These are phyloP conservation scores for Microdochium trichocladiopsis DNA, from an alignment of 2,329 filamentous ascomycete genomes.

Conservation along the genomic window DNA sequence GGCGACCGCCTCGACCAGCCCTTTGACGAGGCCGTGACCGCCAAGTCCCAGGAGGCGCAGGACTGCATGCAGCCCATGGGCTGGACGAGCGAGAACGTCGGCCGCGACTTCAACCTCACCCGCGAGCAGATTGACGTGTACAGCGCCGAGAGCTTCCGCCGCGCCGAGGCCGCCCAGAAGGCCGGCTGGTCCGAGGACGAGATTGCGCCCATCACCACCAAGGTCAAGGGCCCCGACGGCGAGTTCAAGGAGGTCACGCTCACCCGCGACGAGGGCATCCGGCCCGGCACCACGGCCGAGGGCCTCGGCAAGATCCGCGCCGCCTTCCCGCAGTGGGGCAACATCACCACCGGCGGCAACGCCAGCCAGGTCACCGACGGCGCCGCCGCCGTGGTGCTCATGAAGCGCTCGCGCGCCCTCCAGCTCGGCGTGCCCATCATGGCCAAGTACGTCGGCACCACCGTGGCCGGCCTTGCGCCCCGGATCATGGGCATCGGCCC, in stretches of 20 bases:
- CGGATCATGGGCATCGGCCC: slow-evolving; percentile 96
- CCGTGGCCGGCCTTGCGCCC: slow-evolving; percentile 81
- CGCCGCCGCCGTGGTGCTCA: slow-evolving; percentile 79
- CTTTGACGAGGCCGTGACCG: slow-evolving; percentile 70
- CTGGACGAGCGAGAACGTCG: slow-evolving; percentile 95
- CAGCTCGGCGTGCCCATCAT: slow-evolving; percentile 85
- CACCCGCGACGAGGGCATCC: slow-evolving; percentile 82
- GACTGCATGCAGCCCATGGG: slow-evolving; percentile 97
- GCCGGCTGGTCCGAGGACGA: slow-evolving; percentile 88
- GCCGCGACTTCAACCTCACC: slow-evolving; percentile 77
- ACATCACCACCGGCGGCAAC: slow-evolving; percentile 85
- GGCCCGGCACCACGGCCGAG: slow-evolving; percentile 84
- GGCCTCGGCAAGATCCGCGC: slow-evolving; percentile 75
- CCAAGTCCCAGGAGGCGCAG: slow-evolving; percentile 63
- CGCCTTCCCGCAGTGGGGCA: slow-evolving; percentile 86
- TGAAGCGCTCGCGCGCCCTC: slow-evolving; percentile 88
- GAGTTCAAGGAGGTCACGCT: slow-evolving; percentile 71
- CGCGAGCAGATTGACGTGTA: slow-evolving; percentile 78
- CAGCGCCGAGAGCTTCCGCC: slow-evolving; percentile 78
- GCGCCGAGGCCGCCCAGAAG: slow-evolving; percentile 87
- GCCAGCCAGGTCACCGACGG: slow-evolving; percentile 94
- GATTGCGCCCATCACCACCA: slow-evolving; percentile 81
- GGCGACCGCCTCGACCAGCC: slow-evolving; percentile 64
- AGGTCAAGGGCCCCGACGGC: slow-evolving; percentile 77
- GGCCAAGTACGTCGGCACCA: slow-evolving; percentile 90